phyloP scores from a whole-genome alignment of 495 filamentous ascomycete genomes.

The Aspergillus nidulans region DNA sequence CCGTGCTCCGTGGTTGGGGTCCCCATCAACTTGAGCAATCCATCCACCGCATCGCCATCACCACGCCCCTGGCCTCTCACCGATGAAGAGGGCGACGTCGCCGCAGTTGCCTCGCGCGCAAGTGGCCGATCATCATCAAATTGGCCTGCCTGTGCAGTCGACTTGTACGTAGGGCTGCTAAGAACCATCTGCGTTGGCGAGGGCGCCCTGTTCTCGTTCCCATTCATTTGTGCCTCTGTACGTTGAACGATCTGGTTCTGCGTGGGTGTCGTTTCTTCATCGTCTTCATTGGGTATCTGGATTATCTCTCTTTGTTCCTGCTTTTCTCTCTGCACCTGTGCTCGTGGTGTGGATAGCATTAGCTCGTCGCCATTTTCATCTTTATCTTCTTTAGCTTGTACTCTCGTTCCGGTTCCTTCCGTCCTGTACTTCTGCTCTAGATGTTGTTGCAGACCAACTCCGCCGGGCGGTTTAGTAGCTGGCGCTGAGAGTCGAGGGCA shows the following conservation, averaged over 20 bases:
- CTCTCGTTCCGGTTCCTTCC: neutral
- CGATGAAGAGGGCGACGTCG: slow-evolving; percentile 15
- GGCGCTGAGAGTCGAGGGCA: slow-evolving; percentile 28
- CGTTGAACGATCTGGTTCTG: slow-evolving; percentile 22
- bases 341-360: slow-evolving; percentile 19
- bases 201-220: neutral
- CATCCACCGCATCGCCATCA: slow-evolving; percentile 36
- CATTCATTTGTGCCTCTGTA: neutral
- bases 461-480: neutral
- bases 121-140: neutral
- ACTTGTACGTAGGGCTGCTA: slow-evolving; percentile 28
- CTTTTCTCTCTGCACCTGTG: slow-evolving; percentile 13
- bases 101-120: neutral
- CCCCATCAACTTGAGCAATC: slow-evolving; percentile 38
- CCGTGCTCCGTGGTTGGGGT: slow-evolving; percentile 15
- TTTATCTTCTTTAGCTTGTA: neutral
- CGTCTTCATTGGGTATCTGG: slow-evolving; percentile 1
- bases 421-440: slow-evolving; percentile 14
- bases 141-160: slow-evolving; percentile 22
- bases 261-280: slow-evolving; percentile 15
- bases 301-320: neutral
- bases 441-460: slow-evolving; percentile 7
- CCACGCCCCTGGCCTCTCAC: slow-evolving; percentile 18
- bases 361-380: slow-evolving; percentile 12
- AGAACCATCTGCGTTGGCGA: slow-evolving; percentile 31